Conservation (phyloP, 2,329 filamentous ascomycete genomes). For the Diaporthe australafricana region DNA sequence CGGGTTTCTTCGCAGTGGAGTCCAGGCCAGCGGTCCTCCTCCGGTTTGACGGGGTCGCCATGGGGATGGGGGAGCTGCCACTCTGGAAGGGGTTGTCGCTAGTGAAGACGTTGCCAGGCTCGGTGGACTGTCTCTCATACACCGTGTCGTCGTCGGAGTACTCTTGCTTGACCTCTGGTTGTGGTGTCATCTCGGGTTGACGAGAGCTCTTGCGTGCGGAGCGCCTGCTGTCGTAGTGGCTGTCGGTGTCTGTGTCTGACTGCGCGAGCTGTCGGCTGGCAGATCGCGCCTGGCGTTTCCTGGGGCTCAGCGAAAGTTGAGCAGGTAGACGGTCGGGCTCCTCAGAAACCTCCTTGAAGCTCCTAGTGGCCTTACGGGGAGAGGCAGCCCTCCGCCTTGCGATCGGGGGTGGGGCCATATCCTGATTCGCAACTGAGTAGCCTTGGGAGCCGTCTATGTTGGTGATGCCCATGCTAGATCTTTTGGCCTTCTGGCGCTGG, state of each 20-base stretch:
- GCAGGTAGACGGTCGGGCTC: constrained; percentile 55
- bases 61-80: constrained; percentile 75
- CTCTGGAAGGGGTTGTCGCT: constrained; percentile 95
- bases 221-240: constrained; percentile 39
- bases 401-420: constrained; percentile 61
- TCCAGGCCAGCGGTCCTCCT: constrained; percentile 61
- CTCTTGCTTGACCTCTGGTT: constrained; percentile 64
- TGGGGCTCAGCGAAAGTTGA: constrained; percentile 57
- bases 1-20: constrained; percentile 51
- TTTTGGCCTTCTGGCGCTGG: constrained; percentile 81
- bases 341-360: constrained; percentile 62
- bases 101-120: constrained; percentile 78
- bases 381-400: constrained; percentile 65
- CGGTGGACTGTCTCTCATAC: constrained; percentile 52
- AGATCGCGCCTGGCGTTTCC: constrained; percentile 66
- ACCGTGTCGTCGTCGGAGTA: constrained; percentile 55
- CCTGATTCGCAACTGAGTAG: constrained; percentile 69
- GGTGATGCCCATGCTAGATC: constrained; percentile 87
- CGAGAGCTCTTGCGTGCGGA: constrained; percentile 35
- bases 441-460: constrained; percentile 76
- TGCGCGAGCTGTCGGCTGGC: constrained; percentile 65
- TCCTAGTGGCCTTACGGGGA: constrained; percentile 64
- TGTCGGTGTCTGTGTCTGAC: constrained; percentile 64
- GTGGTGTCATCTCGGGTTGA: constrained; percentile 52
- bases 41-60: constrained; percentile 61